These are phyloP conservation scores for Mycena galericulata DNA, from an alignment of 768 basidiomycete species.

Conservation along the genomic window DNA sequence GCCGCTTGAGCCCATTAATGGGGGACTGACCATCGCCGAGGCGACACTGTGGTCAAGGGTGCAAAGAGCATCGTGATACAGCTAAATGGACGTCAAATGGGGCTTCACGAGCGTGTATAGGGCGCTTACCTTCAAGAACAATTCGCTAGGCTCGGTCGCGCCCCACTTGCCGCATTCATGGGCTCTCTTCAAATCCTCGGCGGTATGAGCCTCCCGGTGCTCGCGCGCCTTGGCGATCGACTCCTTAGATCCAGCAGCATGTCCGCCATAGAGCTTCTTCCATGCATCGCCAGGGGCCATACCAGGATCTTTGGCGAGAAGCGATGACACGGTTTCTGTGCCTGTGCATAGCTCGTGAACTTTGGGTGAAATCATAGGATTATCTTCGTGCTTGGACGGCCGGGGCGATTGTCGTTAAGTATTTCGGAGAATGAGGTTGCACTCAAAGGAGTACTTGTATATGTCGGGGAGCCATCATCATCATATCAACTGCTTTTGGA, in stretches of 20 bases:
- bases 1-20: constrained; percentile 71
- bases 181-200: constrained; percentile 59
- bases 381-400: not conserved
- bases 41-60: constrained; percentile 67
- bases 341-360: constrained; percentile 47
- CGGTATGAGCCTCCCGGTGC: constrained; percentile 44
- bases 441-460: not conserved
- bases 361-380: constrained; percentile 42
- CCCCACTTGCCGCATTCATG: constrained; percentile 66
- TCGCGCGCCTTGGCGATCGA: constrained; percentile 36
- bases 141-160: constrained; percentile 59
- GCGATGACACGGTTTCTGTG: constrained; percentile 53
- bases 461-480: not conserved
- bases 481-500: not conserved
- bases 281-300: constrained; percentile 52
- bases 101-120: not conserved
- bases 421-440: not conserved
- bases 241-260: constrained; percentile 31
- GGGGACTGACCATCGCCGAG: constrained; percentile 69
- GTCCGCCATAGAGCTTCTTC: constrained; percentile 51
- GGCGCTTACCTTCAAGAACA: constrained; percentile 66
- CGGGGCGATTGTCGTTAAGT: not conserved
- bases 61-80: constrained; percentile 73
- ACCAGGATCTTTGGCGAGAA: constrained; percentile 53
- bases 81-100: constrained; percentile 47